Evolutionary conservation across 169 alveolate species (phyloP), one percentile per base, ranked within the genome.

Genomic region (Cardiosporidium cionae): DNA sequence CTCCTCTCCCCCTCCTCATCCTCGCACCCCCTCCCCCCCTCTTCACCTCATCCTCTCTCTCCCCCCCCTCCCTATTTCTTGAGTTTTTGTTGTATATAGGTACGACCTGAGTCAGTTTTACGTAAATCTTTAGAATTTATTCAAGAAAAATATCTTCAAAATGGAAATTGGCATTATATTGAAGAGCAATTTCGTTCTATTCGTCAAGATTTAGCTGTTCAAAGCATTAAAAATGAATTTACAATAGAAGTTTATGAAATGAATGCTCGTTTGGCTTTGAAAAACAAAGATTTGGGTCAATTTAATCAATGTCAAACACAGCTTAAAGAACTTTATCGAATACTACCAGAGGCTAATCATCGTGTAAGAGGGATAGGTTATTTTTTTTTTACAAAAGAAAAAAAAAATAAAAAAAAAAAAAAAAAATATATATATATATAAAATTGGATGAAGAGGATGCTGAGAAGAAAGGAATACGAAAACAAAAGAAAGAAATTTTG

Each of bases 241-340:
- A 85, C 93, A 16, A 87, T 91, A 2, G 86, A 90, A 58, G 95
- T 94, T 3, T 95, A 95, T 71, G 96, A 95, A 78, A 86, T 94
- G 22, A 92, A 94, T 68, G 97, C 97, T 2, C 82, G 98, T 25
- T 78, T 94, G n/a, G 96, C 98, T 7, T 77, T 95, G 66, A 92
- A 90, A 70, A 84, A 89, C 65, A 89, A 88, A 27, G 98, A 95
- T 84, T 76, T 95, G 34, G 97, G 92, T 64, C 97, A 95, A 70
- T 95, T 93, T 68, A 92, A 92, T 77, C 95, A 93, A 75, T 95
- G 98, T 75, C 95, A 93, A 71, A 93, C 97, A 44, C 93, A 93
- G 72, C 88, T 95, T 27, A 84, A 72, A 22, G 62, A 72, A 7
- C 72, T 72, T 25, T 72, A 72, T 34, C 32, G 7, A 34, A 22